Percentiles rank a stretch among this genome's conserved stretches.
phyloP scores from a whole-genome alignment of 1,139 yeast species.

The Sugiyamaella grinbergsii region DNA sequence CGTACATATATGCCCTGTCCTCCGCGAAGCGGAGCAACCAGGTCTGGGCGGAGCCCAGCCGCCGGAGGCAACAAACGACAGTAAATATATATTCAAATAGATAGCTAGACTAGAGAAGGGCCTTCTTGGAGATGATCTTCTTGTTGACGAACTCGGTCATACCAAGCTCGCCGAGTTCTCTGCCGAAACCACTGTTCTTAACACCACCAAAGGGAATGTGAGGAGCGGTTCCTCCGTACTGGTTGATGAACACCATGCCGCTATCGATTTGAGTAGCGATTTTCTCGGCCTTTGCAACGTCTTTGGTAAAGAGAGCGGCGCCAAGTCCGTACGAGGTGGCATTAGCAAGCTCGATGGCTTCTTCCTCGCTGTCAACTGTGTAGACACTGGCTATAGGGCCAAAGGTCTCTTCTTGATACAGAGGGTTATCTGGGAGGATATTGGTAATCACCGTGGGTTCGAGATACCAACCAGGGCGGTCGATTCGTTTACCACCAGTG shows the following conservation, averaged over 20 bases:
- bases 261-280: conserved; percentile 65
- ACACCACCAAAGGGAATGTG: conserved; percentile 80
- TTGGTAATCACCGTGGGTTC: conserved; percentile 71
- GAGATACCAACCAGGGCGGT: conserved; percentile 63
- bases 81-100: not conserved
- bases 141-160: conserved; percentile 22
- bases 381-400: conserved; percentile 81
- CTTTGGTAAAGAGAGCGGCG: conserved; percentile 73
- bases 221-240: conserved; percentile 79
- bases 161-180: conserved; percentile 77
- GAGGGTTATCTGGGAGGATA: conserved; percentile 60
- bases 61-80: conserved; percentile 9
- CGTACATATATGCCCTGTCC: not conserved
- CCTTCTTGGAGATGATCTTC: conserved; percentile 13
- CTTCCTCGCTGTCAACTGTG: conserved; percentile 68
- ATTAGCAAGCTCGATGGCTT: conserved; percentile 69
- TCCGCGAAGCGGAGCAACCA: conserved; percentile 11
- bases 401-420: conserved; percentile 71
- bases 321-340: conserved; percentile 76
- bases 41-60: conserved; percentile 17
- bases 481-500: conserved; percentile 68
- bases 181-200: conserved; percentile 86
- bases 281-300: conserved; percentile 55
- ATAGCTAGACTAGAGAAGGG: conserved; percentile 1
- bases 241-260: conserved; percentile 78